A percentile compares a stretch with the other conserved stretches of the same genome.
Evolutionary conservation across 2,329 filamentous ascomycete genomes (phyloP).

Genomic region (Talaromyces sp.): DNA sequence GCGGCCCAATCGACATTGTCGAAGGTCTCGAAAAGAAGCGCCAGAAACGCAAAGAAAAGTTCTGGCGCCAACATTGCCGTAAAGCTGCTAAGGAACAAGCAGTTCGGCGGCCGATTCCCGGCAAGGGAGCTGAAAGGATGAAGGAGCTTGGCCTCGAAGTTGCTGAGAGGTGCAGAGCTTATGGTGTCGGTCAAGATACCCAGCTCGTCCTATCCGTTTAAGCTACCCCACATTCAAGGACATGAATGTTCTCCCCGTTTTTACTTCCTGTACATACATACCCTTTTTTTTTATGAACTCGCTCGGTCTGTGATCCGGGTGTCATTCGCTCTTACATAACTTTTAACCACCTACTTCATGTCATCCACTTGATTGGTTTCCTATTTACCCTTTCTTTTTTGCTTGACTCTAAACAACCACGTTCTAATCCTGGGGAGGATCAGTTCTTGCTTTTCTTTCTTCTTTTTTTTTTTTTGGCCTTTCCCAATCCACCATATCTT

Average conservation of each 20-base stretch:
- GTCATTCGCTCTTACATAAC: slow-evolving; percentile 32
- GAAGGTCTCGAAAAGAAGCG: slow-evolving; percentile 95
- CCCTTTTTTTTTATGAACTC: slow-evolving; percentile 7
- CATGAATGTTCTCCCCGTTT: slow-evolving; percentile 23
- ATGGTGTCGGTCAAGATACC: slow-evolving; percentile 53
- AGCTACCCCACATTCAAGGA: slow-evolving; percentile 18
- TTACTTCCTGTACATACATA: slow-evolving; percentile 26
- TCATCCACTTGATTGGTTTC: slow-evolving; percentile 24
- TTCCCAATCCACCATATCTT: slow-evolving; percentile 10
- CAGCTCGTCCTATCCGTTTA: slow-evolving; percentile 75
- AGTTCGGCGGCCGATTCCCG: slow-evolving; percentile 69
- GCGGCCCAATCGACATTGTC: slow-evolving; percentile 96
- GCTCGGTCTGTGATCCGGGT: slow-evolving; percentile 25
- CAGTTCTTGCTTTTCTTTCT: slow-evolving; percentile 20
- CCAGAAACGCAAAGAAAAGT: slow-evolving; percentile 89
- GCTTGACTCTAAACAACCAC: slow-evolving; percentile 9
- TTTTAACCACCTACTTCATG: slow-evolving; percentile 25
- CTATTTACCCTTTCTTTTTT: slow-evolving; percentile 10
- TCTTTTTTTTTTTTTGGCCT: slow-evolving; percentile 18
- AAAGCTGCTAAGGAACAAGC: slow-evolving; percentile 70
- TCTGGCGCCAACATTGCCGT: slow-evolving; percentile 85
- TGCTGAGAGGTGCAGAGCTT: slow-evolving; percentile 77
- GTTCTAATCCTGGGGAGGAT: slow-evolving; percentile 22
- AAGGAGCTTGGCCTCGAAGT: slow-evolving; percentile 85
- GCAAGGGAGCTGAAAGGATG: slow-evolving; percentile 92